phyloP scores from a whole-genome alignment of 2,329 filamentous ascomycete genomes.

The Verticillium zaregamsianum region DNA sequence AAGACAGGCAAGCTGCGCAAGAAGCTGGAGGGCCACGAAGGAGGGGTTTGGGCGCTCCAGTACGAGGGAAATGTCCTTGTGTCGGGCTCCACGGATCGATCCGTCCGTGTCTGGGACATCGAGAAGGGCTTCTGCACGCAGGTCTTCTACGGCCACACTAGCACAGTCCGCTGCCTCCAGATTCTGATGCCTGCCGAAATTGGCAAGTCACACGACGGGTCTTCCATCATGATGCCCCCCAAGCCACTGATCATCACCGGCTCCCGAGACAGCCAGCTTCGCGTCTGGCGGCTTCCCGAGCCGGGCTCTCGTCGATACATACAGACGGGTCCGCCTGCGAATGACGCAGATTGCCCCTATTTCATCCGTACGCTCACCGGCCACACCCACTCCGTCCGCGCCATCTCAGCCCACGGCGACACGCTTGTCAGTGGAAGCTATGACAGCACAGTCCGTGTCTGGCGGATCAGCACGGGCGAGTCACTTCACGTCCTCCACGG shows the following conservation, averaged over 20 bases:
- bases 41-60: slow-evolving; percentile 94
- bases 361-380: slow-evolving; percentile 84
- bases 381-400: slow-evolving; percentile 89
- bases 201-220: slow-evolving; percentile 66
- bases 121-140: slow-evolving; percentile 89
- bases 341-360: slow-evolving; percentile 82
- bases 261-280: slow-evolving; percentile 87
- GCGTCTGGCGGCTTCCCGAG: slow-evolving; percentile 91
- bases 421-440: slow-evolving; percentile 97
- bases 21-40: slow-evolving; percentile 88
- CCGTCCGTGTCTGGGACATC: slow-evolving; percentile 99
- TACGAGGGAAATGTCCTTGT: slow-evolving; percentile 94
- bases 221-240: slow-evolving; percentile 82
- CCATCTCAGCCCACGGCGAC: slow-evolving; percentile 91
- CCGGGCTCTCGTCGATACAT: slow-evolving; percentile 73
- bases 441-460: slow-evolving; percentile 90
- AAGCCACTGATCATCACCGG: slow-evolving; percentile 96
- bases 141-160: slow-evolving; percentile 95
- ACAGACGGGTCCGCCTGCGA: slow-evolving; percentile 71
- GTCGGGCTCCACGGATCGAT: slow-evolving; percentile 92
- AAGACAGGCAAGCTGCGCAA: slow-evolving; percentile 83
- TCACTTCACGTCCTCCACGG: slow-evolving; percentile 78
- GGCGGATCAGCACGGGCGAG: slow-evolving; percentile 96
- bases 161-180: slow-evolving; percentile 91
- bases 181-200: slow-evolving; percentile 85